Evolutionary conservation across 1,139 yeast genomes (phyloP), one percentile per base, ranked within the genome.

Genomic region (Taphrina communis): DNA sequence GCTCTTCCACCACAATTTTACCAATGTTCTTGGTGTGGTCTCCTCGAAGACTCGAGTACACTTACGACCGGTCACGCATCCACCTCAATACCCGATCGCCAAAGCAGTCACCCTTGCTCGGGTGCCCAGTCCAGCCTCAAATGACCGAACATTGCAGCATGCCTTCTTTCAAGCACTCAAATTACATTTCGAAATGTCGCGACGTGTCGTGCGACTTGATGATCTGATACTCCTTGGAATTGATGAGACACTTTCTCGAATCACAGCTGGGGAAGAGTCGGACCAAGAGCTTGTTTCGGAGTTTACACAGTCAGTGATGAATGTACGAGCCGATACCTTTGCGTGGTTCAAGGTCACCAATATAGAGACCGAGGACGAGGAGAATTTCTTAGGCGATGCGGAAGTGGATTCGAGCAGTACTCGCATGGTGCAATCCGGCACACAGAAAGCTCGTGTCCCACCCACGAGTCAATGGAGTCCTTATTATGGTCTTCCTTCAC

Each of bases 321-420:
- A 42, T 65, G 90, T 91, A 0, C 83, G 82, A 53, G 87, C 90
- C 0, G 92, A 92, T 75, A 82, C 86, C 0, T 85, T 93, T 14
- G 96, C 94, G 0, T 94, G 97, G 97, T 93, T 92, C 77, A 85
- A 85, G 73, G 80, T 85, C 6, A 83, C 87, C 36, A 78, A 78
- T 3, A 81, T 84, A 9, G 80, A 81, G 31, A 76, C 79, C 25
- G 83, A 83, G 0, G 67, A 44, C 12, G 80, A 76, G 3, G 72
- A 77, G 35, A 72, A 74, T 12, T 72, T 70, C 6, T 74, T 73
- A 38, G 76, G 77, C 1, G 73, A 75, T 0, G 76, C 80, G 72
- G 75, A 87, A 0, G 83, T 90, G 60, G 91, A 88, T 76, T 86
- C 95, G 0, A 74, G 80, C 1, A 83, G 83, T 70, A 89, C 95